A percentile compares a stretch with the other conserved stretches of the same genome.
phyloP scores from a whole-genome alignment of 495 filamentous ascomycete genomes.

The Parmelia sp. region DNA sequence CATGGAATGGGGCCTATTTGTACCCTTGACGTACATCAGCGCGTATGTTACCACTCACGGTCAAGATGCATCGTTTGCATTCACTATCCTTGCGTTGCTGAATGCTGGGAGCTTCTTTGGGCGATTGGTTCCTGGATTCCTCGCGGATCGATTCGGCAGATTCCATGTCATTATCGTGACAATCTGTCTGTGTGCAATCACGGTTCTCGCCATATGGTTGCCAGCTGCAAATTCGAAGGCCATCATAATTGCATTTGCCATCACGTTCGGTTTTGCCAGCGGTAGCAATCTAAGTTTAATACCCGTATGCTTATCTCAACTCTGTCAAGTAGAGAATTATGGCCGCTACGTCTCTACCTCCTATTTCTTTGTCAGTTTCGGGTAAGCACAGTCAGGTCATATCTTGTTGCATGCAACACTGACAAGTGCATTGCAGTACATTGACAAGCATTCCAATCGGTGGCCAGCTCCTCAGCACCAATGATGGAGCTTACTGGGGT shows the following conservation, averaged over 20 bases:
- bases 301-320: slow-evolving; percentile 36
- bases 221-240: slow-evolving; percentile 41
- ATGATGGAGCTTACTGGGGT: too few species aligned
- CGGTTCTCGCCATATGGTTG: slow-evolving; percentile 54
- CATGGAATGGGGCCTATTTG: slow-evolving; percentile 41
- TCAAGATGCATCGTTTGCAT: slow-evolving; percentile 26
- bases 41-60: slow-evolving; percentile 28
- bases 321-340: slow-evolving; percentile 41
- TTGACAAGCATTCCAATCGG: too few species aligned
- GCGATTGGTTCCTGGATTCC: slow-evolving; percentile 42
- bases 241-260: slow-evolving; percentile 46
- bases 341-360: slow-evolving; percentile 41
- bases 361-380: slow-evolving; percentile 39
- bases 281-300: slow-evolving; percentile 48
- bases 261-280: slow-evolving; percentile 53
- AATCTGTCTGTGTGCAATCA: slow-evolving; percentile 47
- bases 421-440: too few species aligned
- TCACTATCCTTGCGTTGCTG: slow-evolving; percentile 41
- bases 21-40: slow-evolving; percentile 39
- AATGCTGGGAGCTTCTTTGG: slow-evolving; percentile 34
- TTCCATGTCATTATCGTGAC: slow-evolving; percentile 65
- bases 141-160: slow-evolving; percentile 63
- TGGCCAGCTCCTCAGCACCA: too few species aligned
- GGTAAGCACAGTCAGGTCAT: slow-evolving; percentile 9
- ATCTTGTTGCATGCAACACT: too few species aligned